Conservation (phyloP, 1,284 basidiomycete genomes). For the Chalciporus sp. region DNA sequence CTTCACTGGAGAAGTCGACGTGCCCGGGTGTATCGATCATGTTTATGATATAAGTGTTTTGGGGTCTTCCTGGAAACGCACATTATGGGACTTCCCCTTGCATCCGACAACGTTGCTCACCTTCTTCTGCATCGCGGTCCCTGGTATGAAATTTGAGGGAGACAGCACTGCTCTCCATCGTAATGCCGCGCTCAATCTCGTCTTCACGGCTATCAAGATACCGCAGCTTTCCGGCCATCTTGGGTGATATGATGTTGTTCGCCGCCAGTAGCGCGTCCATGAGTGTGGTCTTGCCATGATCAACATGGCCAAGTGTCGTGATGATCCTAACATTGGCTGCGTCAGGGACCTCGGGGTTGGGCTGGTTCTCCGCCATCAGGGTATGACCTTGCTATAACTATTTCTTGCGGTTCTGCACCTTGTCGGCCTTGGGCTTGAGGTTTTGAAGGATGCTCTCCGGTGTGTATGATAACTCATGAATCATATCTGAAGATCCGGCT, state of each 20-base stretch:
- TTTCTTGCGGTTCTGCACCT: neutral
- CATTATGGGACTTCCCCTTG: conserved; percentile 26
- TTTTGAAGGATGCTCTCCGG: too few species aligned
- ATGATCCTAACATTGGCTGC: conserved; percentile 70
- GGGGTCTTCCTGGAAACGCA: conserved; percentile 48
- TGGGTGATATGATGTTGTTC: conserved; percentile 95
- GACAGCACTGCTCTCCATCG: conserved; percentile 97
- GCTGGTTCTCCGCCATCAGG: conserved; percentile 22
- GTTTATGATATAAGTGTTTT: conserved; percentile 80
- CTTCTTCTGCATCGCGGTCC: conserved; percentile 49
- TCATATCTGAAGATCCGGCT: neutral
- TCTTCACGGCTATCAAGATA: conserved; percentile 97
- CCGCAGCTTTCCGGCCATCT: conserved; percentile 95
- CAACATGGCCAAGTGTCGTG: conserved; percentile 83
- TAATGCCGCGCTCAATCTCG: conserved; percentile 97
- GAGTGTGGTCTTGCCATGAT: conserved; percentile 94
- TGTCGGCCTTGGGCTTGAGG: neutral
- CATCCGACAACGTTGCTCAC: conserved; percentile 38
- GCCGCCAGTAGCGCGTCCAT: conserved; percentile 96
- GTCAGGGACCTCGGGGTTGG: conserved; percentile 44
- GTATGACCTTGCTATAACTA: conserved; percentile 5
- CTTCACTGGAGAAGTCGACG: conserved; percentile 97
- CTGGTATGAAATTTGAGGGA: conserved; percentile 83
- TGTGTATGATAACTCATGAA: neutral
- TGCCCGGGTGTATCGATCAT: conserved; percentile 99